phyloP scores from a whole-genome alignment of 108 stramenopile species.

The Fragilariopsis cylindrus region DNA sequence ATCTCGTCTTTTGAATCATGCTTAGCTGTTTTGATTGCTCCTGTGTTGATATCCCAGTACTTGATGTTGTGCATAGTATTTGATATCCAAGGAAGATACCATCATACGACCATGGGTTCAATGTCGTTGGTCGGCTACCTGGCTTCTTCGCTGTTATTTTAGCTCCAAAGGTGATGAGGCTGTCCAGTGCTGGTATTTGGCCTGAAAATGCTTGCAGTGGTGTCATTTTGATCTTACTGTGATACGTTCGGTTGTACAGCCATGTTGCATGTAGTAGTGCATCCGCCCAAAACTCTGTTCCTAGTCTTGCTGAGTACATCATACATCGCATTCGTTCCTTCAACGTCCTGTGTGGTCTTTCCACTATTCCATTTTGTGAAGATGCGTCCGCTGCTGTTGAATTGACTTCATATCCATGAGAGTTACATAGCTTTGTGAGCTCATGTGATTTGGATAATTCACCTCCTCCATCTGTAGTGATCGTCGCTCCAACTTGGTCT shows the following conservation, averaged over 20 bases:
- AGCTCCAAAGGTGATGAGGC: constrained; percentile 3
- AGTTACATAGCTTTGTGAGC: neutral
- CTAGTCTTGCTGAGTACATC: constrained; percentile 15
- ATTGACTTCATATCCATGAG: constrained; percentile 4
- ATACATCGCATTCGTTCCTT: constrained; percentile 12
- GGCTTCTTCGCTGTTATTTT: constrained; percentile 11
- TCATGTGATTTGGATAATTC: constrained; percentile 3
- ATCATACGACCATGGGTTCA: neutral
- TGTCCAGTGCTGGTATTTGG: neutral
- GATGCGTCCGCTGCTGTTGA: constrained; percentile 19
- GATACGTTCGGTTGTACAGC: constrained; percentile 20
- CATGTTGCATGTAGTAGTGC: constrained; percentile 19
- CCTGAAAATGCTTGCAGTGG: constrained; percentile 9
- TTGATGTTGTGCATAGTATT: constrained; percentile 6
- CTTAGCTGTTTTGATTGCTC: neutral
- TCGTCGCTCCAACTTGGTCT: neutral
- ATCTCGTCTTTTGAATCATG: constrained; percentile 17
- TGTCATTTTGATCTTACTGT: neutral
- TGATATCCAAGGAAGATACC: constrained; percentile 23
- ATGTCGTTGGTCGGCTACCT: neutral
- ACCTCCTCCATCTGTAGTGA: constrained; percentile 13
- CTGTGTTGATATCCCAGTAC: constrained; percentile 1
- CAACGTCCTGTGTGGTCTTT: constrained; percentile 11
- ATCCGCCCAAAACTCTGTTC: constrained; percentile 14
- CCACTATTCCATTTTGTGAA: constrained; percentile 17